A percentile compares a stretch with the other conserved stretches of the same genome.
phyloP scores from a whole-genome alignment of 805 yeast species.

The Kazachstania taianensis region DNA sequence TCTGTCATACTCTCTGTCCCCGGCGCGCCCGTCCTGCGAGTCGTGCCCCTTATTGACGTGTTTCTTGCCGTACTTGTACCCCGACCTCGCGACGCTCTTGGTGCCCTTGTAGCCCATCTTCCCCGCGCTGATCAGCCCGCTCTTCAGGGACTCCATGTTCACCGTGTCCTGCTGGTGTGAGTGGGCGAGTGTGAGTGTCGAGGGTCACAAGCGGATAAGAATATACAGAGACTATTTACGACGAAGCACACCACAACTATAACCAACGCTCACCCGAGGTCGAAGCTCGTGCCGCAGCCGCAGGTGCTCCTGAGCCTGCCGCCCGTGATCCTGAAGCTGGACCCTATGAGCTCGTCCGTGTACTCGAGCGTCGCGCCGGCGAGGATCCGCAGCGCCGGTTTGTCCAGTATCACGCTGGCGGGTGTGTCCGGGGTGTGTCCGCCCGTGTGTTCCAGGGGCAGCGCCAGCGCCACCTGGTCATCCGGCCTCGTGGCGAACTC shows the following conservation, averaged over 20 bases:
- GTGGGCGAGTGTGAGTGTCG: background rate
- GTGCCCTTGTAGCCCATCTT: conserved; percentile 28
- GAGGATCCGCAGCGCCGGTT: conserved; percentile 65
- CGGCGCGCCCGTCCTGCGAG: conserved; percentile 13
- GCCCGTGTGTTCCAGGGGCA: conserved; percentile 1
- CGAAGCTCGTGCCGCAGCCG: conserved; percentile 78
- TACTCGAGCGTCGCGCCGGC: conserved; percentile 83
- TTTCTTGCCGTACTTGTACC: conserved; percentile 30
- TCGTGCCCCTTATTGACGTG: conserved; percentile 13
- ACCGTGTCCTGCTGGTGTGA: background rate
- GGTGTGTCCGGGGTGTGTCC: conserved; percentile 38
- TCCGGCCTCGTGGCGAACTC: conserved; percentile 7
- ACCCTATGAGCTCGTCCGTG: conserved; percentile 87
- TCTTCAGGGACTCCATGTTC: conserved; percentile 32
- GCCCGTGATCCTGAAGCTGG: conserved; percentile 84
- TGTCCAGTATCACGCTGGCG: conserved; percentile 70
- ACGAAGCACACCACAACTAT: background rate
- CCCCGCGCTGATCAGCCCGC: conserved; percentile 6
- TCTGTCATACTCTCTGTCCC: background rate
- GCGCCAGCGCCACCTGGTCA: background rate
- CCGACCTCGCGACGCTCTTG: conserved; percentile 31
- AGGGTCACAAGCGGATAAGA: too few relatives aligned
- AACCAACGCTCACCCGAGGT: conserved; percentile 27
- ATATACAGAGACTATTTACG: background rate
- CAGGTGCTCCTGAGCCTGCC: conserved; percentile 79